A percentile compares a stretch with the other conserved stretches of the same genome.
These are phyloP conservation scores for Polytrichum commune DNA, from an alignment of 225 moss, liverwort and hornwort genomes.

Conservation along the genomic window DNA sequence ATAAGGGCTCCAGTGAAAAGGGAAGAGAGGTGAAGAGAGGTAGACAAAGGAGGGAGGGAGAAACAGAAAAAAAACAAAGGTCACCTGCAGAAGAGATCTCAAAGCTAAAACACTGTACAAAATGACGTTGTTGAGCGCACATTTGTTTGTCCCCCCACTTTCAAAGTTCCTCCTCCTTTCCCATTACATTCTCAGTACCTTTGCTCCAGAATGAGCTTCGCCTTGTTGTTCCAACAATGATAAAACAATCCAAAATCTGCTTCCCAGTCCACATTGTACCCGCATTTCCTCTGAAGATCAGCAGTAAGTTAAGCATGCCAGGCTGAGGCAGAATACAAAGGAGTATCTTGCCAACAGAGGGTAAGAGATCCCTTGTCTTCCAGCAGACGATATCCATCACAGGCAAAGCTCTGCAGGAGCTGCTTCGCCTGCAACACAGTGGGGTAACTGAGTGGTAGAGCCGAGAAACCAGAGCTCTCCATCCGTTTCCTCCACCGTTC, in stretches of 20 bases:
- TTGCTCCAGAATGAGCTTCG: too few species aligned
- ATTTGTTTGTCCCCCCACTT: not conserved
- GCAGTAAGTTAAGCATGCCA: conserved; percentile 32
- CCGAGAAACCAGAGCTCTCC: conserved; percentile 29
- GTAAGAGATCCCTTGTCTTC: conserved; percentile 49
- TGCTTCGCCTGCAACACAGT: conserved; percentile 45
- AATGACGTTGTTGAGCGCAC: too few species aligned
- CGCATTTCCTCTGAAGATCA: not conserved
- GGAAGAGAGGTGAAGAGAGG: not conserved
- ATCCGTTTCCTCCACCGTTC: conserved; percentile 43
- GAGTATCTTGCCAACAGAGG: conserved; percentile 48
- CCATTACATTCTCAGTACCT: not conserved
- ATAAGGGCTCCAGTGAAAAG: too few species aligned
- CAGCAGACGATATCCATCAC: conserved; percentile 35
- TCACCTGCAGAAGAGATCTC: too few species aligned
- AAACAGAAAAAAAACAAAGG: too few species aligned
- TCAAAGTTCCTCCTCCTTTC: not conserved
- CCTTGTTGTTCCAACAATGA: too few species aligned
- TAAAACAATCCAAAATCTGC: too few species aligned
- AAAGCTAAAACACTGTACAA: too few species aligned
- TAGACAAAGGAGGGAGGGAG: too few species aligned
- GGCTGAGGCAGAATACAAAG: conserved; percentile 44
- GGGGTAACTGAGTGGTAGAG: conserved; percentile 32
- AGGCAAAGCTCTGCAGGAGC: conserved; percentile 33
- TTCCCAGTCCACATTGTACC: too few species aligned